Evolutionary conservation across 345 rosid genomes (phyloP), one percentile per base, ranked within the genome.

Genomic region (Arabidopsis arenosa): DNA sequence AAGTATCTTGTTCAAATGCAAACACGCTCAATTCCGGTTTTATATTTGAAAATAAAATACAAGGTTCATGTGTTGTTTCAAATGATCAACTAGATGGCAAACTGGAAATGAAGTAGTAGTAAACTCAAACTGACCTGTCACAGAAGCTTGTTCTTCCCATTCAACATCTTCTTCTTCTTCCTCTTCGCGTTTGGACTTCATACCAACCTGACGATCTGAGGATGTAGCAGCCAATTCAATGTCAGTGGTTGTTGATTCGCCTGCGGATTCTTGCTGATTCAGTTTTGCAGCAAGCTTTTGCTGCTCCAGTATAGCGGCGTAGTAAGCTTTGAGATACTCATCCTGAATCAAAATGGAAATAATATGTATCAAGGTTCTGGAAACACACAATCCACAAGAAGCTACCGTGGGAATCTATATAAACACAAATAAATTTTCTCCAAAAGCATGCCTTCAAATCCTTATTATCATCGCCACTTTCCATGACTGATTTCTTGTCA

Each of bases 321-420:
- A 86, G 78, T 84, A 94, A 45, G 92, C 95, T 86, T 86, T 92
- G 15, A 79, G 59, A 76, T 94, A 90, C 82, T 90, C 92, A 41
- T 89, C 93, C 97, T 93, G 88, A 65, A 67, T 40, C 36, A 73
- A 32, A 58, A 58, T 48, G 26, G 15, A 39, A 26, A n/a, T 30
- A 13, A 13, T 13, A 12, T 35, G 48, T 61, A 48, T 23, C 26
- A 58, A 47, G 17, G 47, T 36, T 21, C 60, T 26, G 13, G 47
- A 17, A 71, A 37, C 52, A 23, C 61, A 23, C 21, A 9, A 66
- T 17, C 18, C 72, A 4, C 8, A 56, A 45, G 39, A 33, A 35
- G 30, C 63, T 43, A 48, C 8, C 28, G 44, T 39, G 21, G 7
- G 26, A 67, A 49, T 39, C 36, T 40, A 48, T 18, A 18, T 2